Percentiles rank a stretch among this genome's conserved stretches.
These are phyloP conservation scores for Gliomastix tumulicola DNA, from an alignment of 2,329 filamentous ascomycete species.

Conservation along the genomic window DNA sequence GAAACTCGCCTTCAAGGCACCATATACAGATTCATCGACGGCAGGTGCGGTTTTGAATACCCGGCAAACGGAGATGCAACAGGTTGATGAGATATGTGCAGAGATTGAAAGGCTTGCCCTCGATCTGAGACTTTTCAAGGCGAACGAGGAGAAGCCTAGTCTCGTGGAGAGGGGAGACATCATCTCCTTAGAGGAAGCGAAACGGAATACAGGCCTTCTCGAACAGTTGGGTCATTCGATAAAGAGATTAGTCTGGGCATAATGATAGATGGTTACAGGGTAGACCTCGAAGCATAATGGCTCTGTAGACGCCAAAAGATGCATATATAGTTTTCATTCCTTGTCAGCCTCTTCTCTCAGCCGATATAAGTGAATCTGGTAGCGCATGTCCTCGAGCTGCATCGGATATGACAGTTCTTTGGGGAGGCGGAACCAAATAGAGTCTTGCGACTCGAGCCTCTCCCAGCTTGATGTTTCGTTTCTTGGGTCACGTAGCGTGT, in stretches of 20 bases:
- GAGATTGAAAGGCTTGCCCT: slow-evolving; percentile 68
- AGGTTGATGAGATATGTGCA: slow-evolving; percentile 59
- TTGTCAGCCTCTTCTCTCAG: slow-evolving; percentile 6
- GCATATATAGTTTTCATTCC: slow-evolving; percentile 2
- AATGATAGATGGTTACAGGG: slow-evolving; percentile 12
- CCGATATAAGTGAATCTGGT: slow-evolving; percentile 80
- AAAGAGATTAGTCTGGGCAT: slow-evolving; percentile 88
- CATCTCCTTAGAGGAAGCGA: slow-evolving; percentile 78
- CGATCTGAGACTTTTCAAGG: slow-evolving; percentile 32
- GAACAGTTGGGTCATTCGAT: slow-evolving; percentile 85
- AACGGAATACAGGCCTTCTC: slow-evolving; percentile 75
- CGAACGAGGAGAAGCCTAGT: slow-evolving; percentile 32
- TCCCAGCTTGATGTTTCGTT: slow-evolving; percentile 59
- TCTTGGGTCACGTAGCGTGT: slow-evolving; percentile 55
- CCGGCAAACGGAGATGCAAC: slow-evolving; percentile 45
- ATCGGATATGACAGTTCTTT: slow-evolving; percentile 70
- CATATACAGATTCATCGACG: slow-evolving; percentile 45
- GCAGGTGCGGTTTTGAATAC: slow-evolving; percentile 41
- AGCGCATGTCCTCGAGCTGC: slow-evolving; percentile 87
- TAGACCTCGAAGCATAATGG: neutral
- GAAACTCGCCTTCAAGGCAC: slow-evolving; percentile 48
- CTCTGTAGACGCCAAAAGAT: slow-evolving; percentile 1
- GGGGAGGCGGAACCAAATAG: slow-evolving; percentile 75
- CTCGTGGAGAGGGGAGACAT: slow-evolving; percentile 60
- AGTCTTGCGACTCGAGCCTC: slow-evolving; percentile 68